These are phyloP conservation scores for Phytopythium ostracodes DNA, from an alignment of 352 stramenopile species.

Conservation along the genomic window DNA sequence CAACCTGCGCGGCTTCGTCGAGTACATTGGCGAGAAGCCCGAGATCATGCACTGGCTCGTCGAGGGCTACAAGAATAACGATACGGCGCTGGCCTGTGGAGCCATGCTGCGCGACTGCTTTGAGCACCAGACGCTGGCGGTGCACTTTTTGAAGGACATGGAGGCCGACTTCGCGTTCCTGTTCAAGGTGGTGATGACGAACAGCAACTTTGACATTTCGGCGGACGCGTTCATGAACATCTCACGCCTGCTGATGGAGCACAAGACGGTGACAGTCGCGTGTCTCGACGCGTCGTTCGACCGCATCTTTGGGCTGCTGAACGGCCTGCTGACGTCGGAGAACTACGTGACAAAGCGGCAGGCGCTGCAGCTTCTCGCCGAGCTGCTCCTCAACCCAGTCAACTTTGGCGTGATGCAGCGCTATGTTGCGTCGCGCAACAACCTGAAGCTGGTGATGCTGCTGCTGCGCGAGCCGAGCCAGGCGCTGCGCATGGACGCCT, in stretches of 20 bases:
- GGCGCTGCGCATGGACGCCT: constrained; percentile 76
- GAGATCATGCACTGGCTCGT: constrained; percentile 74
- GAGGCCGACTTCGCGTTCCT: constrained; percentile 60
- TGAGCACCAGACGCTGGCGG: constrained; percentile 51
- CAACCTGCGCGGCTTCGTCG: constrained; percentile 57
- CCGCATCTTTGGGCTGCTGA: constrained; percentile 64
- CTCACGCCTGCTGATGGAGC: constrained; percentile 54
- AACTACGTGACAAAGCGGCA: constrained; percentile 81
- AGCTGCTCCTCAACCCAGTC: constrained; percentile 67
- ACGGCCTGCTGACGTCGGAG: constrained; percentile 47
- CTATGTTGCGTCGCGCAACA: constrained; percentile 64
- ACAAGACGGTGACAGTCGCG: constrained; percentile 52
- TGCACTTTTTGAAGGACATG: constrained; percentile 61
- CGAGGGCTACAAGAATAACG: constrained; percentile 69
- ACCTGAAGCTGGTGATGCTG: constrained; percentile 75
- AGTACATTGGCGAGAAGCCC: constrained; percentile 50
- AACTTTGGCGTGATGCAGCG: constrained; percentile 80
- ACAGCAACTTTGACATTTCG: constrained; percentile 82
- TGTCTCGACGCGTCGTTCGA: constrained; percentile 57
- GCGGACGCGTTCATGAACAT: constrained; percentile 83
- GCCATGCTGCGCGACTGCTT: constrained; percentile 82
- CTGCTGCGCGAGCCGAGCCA: constrained; percentile 72
- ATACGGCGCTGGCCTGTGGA: constrained; percentile 70
- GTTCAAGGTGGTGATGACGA: constrained; percentile 68
- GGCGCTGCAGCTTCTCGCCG: constrained; percentile 62